Conservation (phyloP, 805 yeast species). For the Candida orba region DNA sequence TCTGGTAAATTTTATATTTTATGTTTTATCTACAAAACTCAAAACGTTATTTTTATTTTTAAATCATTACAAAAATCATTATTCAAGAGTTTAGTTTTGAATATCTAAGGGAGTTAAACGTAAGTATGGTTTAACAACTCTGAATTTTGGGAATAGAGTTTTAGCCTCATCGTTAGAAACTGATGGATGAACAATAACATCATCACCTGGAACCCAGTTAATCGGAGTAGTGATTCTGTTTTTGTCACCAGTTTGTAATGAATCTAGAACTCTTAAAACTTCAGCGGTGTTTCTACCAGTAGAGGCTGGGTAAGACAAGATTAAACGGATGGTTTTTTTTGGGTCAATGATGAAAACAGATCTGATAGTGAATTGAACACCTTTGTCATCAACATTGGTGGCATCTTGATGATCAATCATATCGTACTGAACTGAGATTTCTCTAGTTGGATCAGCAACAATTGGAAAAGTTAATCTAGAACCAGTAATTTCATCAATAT, state of each 20-base stretch:
- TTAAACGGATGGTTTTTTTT: constrained; percentile 51
- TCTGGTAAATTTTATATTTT: too few species aligned
- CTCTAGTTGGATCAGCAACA: constrained; percentile 57
- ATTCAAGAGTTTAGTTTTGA: not conserved
- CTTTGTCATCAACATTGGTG: constrained; percentile 56
- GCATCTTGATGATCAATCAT: constrained; percentile 70
- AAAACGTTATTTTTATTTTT: not conserved
- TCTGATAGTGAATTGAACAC: constrained; percentile 61
- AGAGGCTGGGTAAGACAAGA: constrained; percentile 64
- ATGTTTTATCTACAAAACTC: too few species aligned
- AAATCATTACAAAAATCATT: not conserved
- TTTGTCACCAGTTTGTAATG: constrained; percentile 58
- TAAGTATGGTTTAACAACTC: constrained; percentile 55
- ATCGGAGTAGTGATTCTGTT: constrained; percentile 62
- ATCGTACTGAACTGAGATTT: constrained; percentile 55
- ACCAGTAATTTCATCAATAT: constrained; percentile 63
- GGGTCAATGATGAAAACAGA: constrained; percentile 71
- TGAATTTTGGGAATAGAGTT: constrained; percentile 53
- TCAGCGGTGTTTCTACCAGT: constrained; percentile 75
- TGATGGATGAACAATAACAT: constrained; percentile 65
- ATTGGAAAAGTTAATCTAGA: constrained; percentile 55
- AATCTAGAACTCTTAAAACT: constrained; percentile 61
- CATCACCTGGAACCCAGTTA: constrained; percentile 69
- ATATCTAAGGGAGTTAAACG: constrained; percentile 40
- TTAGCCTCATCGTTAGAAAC: constrained; percentile 55